Conservation (phyloP, 129 eudicot genomes). For the Silybum marianum region DNA sequence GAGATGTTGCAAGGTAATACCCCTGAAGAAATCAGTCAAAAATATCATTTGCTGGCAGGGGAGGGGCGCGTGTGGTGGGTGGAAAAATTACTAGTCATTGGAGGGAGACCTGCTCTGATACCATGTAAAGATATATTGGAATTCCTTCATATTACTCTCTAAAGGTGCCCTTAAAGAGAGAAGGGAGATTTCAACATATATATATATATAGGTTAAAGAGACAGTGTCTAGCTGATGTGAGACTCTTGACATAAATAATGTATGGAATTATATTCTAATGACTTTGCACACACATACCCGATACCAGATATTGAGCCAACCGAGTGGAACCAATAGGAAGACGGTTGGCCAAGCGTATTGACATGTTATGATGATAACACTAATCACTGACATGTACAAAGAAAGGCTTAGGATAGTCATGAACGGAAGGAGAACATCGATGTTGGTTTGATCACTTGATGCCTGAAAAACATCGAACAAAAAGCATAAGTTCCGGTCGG, state of each 20-base stretch:
- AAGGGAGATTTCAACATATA: too few relatives aligned
- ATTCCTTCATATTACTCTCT: not conserved
- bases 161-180: not conserved
- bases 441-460: constrained; percentile 69
- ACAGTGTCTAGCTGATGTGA: not conserved
- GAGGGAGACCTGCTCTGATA: not conserved
- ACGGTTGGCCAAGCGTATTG: constrained; percentile 77
- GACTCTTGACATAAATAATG: not conserved
- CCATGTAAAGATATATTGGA: not conserved
- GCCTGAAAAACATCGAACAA: constrained; percentile 45
- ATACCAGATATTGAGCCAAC: constrained; percentile 78
- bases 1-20: constrained; percentile 67
- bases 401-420: constrained; percentile 43
- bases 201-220: not conserved
- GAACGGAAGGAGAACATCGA: constrained; percentile 62
- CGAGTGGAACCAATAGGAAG: constrained; percentile 56
- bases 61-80: not conserved
- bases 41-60: not conserved
- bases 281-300: constrained; percentile 46
- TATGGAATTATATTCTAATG: not conserved
- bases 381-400: constrained; percentile 53
- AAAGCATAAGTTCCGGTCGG: constrained; percentile 3
- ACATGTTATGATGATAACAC: constrained; percentile 56
- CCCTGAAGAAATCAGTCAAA: constrained; percentile 36
- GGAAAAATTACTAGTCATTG: not conserved